Base-by-base conservation (phyloP, 2,329 filamentous ascomycete genomes). In the Neospermospora avenae region DNA sequence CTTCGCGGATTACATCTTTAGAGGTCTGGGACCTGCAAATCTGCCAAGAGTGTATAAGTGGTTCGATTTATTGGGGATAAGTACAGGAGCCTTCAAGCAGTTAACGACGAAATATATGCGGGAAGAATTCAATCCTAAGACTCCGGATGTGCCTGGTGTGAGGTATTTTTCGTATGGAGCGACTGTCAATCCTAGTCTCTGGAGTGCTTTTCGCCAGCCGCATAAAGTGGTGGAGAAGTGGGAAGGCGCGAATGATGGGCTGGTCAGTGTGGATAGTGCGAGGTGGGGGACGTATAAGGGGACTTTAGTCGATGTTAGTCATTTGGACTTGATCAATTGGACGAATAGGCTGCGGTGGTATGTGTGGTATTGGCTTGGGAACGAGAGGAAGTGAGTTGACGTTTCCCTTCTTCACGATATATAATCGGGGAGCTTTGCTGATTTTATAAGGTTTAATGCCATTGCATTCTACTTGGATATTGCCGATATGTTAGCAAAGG, bases 401-500 rank as follows among this genome's bases (percentile, higher is more conserved):
- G 24, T 39, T 41, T 41, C 11, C 3, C 4, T 39, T 20, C 41
- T 42, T 8, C 6, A 44, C 5, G 5, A 14, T 5, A 5, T 42
- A 2, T 31, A 18, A 42, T 18, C 28, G 28, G 11, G 8, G 46
- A n/a, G 34, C 16, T 42, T 7, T 6, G 49, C 62, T 67, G 58
- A 69, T 37, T 34, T 3, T 1, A 16, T 20, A 56, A 85, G 81
- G 16, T 88, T 88, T 67, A 88, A 88, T 68, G 85, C 85, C 2
- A 80, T 88, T 59, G 85, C 85, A 0, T 87, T 88, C 67, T 88
- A 88, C 67, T 77, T 88, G 2, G 84, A 81, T 61, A 84, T 88
- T 68, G 81, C 81, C 11, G 83, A 90, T 68, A 90, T 89, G 87
- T 75, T 91, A 53, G 85, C 88, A 2, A 87, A 86, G 67, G 86